Percentiles rank a stretch among this genome's conserved stretches.
Evolutionary conservation across 305 asterid species (phyloP).

Genomic region (Solanum hybrid): DNA sequence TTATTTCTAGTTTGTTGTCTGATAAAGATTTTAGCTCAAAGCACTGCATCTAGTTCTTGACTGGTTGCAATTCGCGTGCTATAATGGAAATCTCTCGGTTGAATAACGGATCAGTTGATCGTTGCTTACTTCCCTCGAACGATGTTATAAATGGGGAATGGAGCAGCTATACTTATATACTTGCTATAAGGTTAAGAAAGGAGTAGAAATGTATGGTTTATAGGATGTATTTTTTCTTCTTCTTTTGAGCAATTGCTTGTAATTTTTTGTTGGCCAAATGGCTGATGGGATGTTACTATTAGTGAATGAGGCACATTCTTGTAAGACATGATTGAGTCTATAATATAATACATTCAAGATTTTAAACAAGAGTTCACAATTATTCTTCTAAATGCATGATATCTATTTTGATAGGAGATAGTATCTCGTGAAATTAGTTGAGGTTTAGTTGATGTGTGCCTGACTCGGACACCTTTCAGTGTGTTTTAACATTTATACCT

Average conservation of each 20-base stretch:
- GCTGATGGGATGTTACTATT: background rate
- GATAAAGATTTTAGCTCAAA: constrained; percentile 39
- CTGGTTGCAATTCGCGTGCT: background rate
- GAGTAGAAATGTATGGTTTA: background rate
- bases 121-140: background rate
- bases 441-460: background rate
- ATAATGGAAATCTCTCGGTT: background rate
- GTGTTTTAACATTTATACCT: background rate
- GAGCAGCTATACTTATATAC: background rate
- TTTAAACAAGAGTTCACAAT: background rate
- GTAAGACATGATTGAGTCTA: background rate
- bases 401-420: background rate
- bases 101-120: background rate
- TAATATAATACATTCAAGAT: background rate
- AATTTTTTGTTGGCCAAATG: background rate
- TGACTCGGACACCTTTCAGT: background rate
- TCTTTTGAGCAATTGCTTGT: background rate
- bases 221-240: background rate
- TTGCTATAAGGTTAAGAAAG: background rate
- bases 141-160: background rate
- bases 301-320: background rate
- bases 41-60: constrained; percentile 38
- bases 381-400: background rate
- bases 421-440: background rate
- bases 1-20: constrained; percentile 33